These are phyloP conservation scores for Asterophora lycoperdoides DNA, from an alignment of 768 basidiomycete species.

Conservation along the genomic window DNA sequence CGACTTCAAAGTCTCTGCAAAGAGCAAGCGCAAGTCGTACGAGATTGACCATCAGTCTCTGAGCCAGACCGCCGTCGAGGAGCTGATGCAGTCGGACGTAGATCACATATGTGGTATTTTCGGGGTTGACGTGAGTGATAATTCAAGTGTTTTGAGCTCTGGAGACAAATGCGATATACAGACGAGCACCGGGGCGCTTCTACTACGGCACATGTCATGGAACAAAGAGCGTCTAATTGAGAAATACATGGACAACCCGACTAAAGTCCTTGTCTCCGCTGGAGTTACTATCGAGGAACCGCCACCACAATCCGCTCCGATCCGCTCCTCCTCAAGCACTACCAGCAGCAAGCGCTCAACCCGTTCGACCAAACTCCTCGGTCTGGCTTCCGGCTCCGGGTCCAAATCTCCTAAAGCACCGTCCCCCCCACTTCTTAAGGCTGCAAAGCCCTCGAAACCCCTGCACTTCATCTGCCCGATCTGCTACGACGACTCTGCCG, in stretches of 20 bases:
- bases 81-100: slow-evolving; percentile 71
- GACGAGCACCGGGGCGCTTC: slow-evolving; percentile 65
- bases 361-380: slow-evolving; percentile 36
- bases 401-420: slow-evolving; percentile 30
- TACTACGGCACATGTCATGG: slow-evolving; percentile 85
- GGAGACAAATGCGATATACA: slow-evolving; percentile 24
- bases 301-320: slow-evolving; percentile 30
- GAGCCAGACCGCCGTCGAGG: slow-evolving; percentile 67
- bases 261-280: slow-evolving; percentile 64
- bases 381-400: slow-evolving; percentile 18
- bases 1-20: slow-evolving; percentile 55
- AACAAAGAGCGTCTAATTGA: slow-evolving; percentile 96
- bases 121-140: slow-evolving; percentile 77
- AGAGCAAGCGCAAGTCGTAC: slow-evolving; percentile 64
- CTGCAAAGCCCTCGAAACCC: slow-evolving; percentile 28
- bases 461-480: slow-evolving; percentile 82
- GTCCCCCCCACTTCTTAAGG: slow-evolving; percentile 24
- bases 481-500: slow-evolving; percentile 77
- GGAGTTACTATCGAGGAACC: slow-evolving; percentile 55
- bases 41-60: slow-evolving; percentile 84
- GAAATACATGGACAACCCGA: slow-evolving; percentile 93
- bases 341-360: slow-evolving; percentile 27
- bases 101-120: slow-evolving; percentile 87
- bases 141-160: slow-evolving; percentile 3
- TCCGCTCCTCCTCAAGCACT: slow-evolving; percentile 25